phyloP scores from a whole-genome alignment of 2,329 filamentous ascomycete species.

The Akanthomyces uredinophilus region DNA sequence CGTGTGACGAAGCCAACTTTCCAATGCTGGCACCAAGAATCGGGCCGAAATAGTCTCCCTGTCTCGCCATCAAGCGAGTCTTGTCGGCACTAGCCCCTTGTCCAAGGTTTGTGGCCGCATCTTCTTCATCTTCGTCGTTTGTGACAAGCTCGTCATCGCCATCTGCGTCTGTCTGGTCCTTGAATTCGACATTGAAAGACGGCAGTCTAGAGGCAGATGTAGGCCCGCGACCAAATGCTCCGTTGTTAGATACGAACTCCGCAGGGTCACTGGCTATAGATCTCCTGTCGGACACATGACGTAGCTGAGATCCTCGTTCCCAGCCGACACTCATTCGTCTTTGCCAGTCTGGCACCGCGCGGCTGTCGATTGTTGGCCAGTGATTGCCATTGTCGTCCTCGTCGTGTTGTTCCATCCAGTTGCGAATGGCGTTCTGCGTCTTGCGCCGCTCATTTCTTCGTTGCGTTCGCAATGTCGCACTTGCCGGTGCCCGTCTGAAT shows the following conservation, averaged over 20 bases:
- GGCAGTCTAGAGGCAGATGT: slow-evolving; percentile 36
- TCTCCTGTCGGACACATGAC: slow-evolving; percentile 50
- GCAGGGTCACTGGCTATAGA: slow-evolving; percentile 61
- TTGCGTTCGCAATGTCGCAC: slow-evolving; percentile 54
- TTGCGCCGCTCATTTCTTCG: slow-evolving; percentile 62
- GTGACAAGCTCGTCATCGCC: slow-evolving; percentile 87
- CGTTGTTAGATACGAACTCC: slow-evolving; percentile 53
- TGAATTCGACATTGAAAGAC: slow-evolving; percentile 34
- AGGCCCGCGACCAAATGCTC: slow-evolving; percentile 22
- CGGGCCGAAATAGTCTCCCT: slow-evolving; percentile 14
- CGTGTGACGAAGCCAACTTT: slow-evolving; percentile 31
- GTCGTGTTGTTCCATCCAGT: slow-evolving; percentile 79
- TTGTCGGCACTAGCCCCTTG: slow-evolving; percentile 27
- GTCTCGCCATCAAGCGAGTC: slow-evolving; percentile 28
- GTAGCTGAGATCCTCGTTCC: slow-evolving; percentile 42
- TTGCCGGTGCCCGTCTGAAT: slow-evolving; percentile 68
- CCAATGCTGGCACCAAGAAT: slow-evolving; percentile 21
- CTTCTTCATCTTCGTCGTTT: slow-evolving; percentile 66
- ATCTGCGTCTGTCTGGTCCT: slow-evolving; percentile 72
- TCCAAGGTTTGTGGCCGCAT: slow-evolving; percentile 41
- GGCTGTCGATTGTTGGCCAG: slow-evolving; percentile 46
- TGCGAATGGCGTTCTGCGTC: slow-evolving; percentile 74
- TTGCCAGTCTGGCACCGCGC: slow-evolving; percentile 41
- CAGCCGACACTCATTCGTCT: slow-evolving; percentile 49
- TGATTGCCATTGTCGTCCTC: slow-evolving; percentile 43